Conservation (phyloP, 2,329 filamentous ascomycete genomes). For the Hymenotorrendiella dingleyae region DNA sequence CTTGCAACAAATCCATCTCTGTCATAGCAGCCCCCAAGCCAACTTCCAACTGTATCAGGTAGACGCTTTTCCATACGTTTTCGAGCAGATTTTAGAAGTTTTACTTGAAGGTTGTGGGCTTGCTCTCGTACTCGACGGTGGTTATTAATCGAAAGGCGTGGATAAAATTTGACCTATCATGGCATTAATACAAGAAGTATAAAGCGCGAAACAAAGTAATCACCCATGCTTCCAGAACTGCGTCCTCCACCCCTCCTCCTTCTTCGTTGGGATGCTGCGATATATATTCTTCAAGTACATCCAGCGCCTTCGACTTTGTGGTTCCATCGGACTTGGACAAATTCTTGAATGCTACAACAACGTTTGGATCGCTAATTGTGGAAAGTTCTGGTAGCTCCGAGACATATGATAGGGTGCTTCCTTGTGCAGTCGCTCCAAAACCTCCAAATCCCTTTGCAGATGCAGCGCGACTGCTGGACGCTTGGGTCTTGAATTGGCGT, state of each 20-base stretch:
- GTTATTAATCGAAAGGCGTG: constrained; percentile 84
- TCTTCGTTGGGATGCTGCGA: constrained; percentile 46
- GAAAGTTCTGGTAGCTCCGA: constrained; percentile 78
- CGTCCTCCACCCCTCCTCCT: constrained; percentile 67
- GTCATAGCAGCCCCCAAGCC: constrained; percentile 87
- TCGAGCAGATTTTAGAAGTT: constrained; percentile 56
- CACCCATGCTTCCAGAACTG: constrained; percentile 85
- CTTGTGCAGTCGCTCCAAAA: constrained; percentile 31
- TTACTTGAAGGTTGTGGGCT: constrained; percentile 67
- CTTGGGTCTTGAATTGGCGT: constrained; percentile 28
- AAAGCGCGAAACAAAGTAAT: too few relatives aligned
- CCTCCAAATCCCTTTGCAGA: constrained; percentile 27
- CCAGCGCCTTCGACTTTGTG: constrained; percentile 84
- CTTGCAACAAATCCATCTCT: constrained; percentile 70
- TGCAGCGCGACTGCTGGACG: constrained; percentile 30
- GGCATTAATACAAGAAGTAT: constrained; percentile 26
- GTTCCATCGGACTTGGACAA: constrained; percentile 87
- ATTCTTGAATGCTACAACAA: constrained; percentile 89
- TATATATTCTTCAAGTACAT: constrained; percentile 69
- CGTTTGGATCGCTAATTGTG: constrained; percentile 69
- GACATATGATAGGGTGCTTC: constrained; percentile 71
- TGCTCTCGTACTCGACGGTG: constrained; percentile 82
- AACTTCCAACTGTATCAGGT: constrained; percentile 74
- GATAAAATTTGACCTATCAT: constrained; percentile 74
- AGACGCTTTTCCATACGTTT: constrained; percentile 81